A percentile compares a stretch with the other conserved stretches of the same genome.
Conservation (phyloP, 768 basidiomycete species). For the Suillus lakei region DNA sequence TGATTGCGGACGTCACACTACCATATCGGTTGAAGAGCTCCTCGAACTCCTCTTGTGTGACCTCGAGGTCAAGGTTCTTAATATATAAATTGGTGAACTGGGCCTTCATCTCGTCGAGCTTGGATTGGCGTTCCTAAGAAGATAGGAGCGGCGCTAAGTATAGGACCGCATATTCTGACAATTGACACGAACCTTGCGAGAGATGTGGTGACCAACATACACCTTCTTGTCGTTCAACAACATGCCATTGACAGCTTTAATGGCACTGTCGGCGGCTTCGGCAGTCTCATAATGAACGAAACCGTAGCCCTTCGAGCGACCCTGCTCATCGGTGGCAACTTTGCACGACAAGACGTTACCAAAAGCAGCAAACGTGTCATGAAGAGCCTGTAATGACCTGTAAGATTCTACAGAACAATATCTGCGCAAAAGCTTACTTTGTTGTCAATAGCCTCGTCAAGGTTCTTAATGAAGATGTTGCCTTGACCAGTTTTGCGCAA, state of each 20-base stretch:
- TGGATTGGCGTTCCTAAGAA: conserved; percentile 90
- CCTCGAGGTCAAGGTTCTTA: conserved; percentile 92
- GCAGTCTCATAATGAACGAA: conserved; percentile 99
- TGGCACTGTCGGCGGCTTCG: conserved; percentile 93
- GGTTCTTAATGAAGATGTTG: conserved; percentile 99
- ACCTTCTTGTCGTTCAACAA: conserved; percentile 99
- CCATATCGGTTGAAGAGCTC: conserved; percentile 81
- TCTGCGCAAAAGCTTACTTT: conserved; percentile 56
- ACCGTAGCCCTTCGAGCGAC: conserved; percentile 95
- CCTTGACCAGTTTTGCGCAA: conserved; percentile 99
- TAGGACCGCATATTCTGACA: not conserved
- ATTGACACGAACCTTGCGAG: conserved; percentile 74
- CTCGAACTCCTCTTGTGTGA: conserved; percentile 85
- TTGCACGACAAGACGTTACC: conserved; percentile 99
- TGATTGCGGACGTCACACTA: conserved; percentile 84
- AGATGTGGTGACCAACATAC: conserved; percentile 96
- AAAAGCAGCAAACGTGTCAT: conserved; percentile 99
- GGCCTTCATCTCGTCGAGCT: conserved; percentile 96
- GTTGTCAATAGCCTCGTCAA: conserved; percentile 97
- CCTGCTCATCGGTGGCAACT: conserved; percentile 95
- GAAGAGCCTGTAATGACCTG: conserved; percentile 72
- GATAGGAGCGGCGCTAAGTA: not conserved
- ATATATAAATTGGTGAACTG: conserved; percentile 99
- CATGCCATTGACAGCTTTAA: conserved; percentile 99
- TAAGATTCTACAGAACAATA: not conserved